A percentile compares a stretch with the other conserved stretches of the same genome.
These are phyloP conservation scores for Aleurites moluccanus DNA, from an alignment of 441 rosid species.

Conservation along the genomic window DNA sequence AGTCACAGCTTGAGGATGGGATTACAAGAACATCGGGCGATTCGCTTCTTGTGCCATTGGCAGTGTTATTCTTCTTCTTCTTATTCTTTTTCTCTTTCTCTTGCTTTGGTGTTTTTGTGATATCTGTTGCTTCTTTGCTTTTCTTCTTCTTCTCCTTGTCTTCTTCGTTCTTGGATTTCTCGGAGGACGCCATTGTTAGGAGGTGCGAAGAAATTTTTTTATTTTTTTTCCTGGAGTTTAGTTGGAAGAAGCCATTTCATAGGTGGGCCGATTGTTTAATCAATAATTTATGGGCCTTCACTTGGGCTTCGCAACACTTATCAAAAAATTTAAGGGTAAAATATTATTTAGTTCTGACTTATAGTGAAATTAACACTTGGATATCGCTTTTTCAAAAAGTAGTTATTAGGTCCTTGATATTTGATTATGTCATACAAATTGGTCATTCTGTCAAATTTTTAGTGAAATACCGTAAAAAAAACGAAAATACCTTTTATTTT, in stretches of 20 bases:
- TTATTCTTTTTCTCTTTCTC: constrained; percentile 25
- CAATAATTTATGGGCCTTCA: not conserved
- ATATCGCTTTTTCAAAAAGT: too few species aligned
- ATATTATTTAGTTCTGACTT: too few species aligned
- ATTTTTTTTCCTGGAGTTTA: not conserved
- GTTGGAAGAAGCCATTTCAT: not conserved
- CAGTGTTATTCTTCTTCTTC: constrained; percentile 10
- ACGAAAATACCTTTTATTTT: too few species aligned
- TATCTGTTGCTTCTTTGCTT: constrained; percentile 15
- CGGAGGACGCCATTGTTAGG: constrained; percentile 32
- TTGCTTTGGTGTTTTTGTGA: not conserved
- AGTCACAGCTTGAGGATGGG: constrained; percentile 39
- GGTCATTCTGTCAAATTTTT: too few species aligned
- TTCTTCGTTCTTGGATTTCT: constrained; percentile 22
- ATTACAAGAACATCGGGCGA: constrained; percentile 21
- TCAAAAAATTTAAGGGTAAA: too few species aligned
- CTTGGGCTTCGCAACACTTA: not conserved
- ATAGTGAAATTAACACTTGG: too few species aligned
- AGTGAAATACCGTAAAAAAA: too few species aligned
- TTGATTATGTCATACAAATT: too few species aligned
- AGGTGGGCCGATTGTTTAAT: not conserved
- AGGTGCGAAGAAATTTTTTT: not conserved
- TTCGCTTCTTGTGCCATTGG: constrained; percentile 30
- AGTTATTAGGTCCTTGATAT: too few species aligned
- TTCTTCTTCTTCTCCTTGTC: constrained; percentile 25